phyloP scores from a whole-genome alignment of 2,329 filamentous ascomycete species.

The Colletotrichum liriopes region DNA sequence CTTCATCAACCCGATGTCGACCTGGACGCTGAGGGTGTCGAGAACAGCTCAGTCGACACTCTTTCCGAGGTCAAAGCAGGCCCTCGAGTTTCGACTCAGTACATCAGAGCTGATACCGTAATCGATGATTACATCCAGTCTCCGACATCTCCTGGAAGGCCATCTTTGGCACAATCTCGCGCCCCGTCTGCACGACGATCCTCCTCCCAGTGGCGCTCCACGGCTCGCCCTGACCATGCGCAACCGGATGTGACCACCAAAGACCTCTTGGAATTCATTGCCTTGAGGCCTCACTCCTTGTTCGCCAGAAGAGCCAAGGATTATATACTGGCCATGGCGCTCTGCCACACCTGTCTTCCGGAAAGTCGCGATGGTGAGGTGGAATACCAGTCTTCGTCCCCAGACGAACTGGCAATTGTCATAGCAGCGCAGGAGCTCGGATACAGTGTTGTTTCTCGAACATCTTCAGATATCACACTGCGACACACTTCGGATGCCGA shows the following conservation, averaged over 20 bases:
- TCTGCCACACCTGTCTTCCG: slow-evolving; percentile 93
- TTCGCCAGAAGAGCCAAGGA: slow-evolving; percentile 86
- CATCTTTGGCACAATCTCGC: slow-evolving; percentile 48
- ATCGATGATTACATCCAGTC: slow-evolving; percentile 26
- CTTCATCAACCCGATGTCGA: slow-evolving; percentile 83
- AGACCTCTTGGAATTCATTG: slow-evolving; percentile 85
- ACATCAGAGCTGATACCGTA: slow-evolving; percentile 16
- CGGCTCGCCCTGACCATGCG: slow-evolving; percentile 62
- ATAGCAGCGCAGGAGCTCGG: slow-evolving; percentile 89
- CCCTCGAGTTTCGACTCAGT: slow-evolving; percentile 20
- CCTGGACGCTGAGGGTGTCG: slow-evolving; percentile 46
- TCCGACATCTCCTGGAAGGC: slow-evolving; percentile 31
- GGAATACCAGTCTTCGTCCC: slow-evolving; percentile 91
- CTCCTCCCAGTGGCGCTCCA: slow-evolving; percentile 67
- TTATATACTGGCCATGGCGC: slow-evolving; percentile 86
- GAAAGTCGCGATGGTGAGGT: slow-evolving; percentile 81
- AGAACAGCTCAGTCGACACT: slow-evolving; percentile 19
- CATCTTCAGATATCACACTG: slow-evolving; percentile 77
- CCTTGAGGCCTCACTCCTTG: slow-evolving; percentile 79
- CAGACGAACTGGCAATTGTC: slow-evolving; percentile 90
- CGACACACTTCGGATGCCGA: slow-evolving; percentile 58
- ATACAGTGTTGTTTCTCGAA: slow-evolving; percentile 81
- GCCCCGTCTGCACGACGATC: slow-evolving; percentile 57
- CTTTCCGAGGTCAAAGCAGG: slow-evolving; percentile 20
- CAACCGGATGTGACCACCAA: slow-evolving; percentile 76